Base-by-base conservation (phyloP, 139 green algal species). In the Asterochloris sp. region DNA sequence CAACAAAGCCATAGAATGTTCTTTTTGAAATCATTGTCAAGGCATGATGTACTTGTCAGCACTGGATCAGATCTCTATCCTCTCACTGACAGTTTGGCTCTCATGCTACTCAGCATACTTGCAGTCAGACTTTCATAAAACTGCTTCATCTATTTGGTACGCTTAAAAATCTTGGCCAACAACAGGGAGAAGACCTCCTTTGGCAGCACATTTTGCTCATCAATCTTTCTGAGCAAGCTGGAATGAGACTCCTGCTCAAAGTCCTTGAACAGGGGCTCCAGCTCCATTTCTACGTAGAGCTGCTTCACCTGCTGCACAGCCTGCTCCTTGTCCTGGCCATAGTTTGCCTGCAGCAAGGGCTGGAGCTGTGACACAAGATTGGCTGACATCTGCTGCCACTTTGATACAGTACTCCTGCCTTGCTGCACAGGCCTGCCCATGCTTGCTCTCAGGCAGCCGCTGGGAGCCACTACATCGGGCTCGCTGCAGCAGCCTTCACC, bases 111-210 rank as follows among this genome's bases (percentile, higher is more conserved):
- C 38, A 54, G 38, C 38, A 54, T 10, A 54, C 38, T 54, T 54
- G 38, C 38, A 54, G 4, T 54, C 38, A 54, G 38, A 54, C 38
- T 2, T 54, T 54, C 38, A 54, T 2, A 54, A 2, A 54, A 54
- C 6, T 71, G 66, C 27, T 12, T 12, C 15, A 21, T 24, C 63
- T 74, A 99, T 89, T 99, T 99, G 13, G 91, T 85, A 23, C 96
- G 89, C 89, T 98, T 98, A 92, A 98, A 99, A 76, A 99, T 99
- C 84, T 99, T 99, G 26, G 85, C 87, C 21, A 99, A 88, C 78
- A 99, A 87, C 27, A 83, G 85, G 60, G 87, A 93, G 89, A 98
- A 99, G 2, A 98, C 91, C 4, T 80, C 88, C 73, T 90, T 82
- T 27, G 96, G 96, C 81, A 99, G 84, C 76, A 91, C 66, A 14